Base-by-base conservation (phyloP, 2,329 filamentous ascomycete species). In the Hypoxylon sp. region DNA sequence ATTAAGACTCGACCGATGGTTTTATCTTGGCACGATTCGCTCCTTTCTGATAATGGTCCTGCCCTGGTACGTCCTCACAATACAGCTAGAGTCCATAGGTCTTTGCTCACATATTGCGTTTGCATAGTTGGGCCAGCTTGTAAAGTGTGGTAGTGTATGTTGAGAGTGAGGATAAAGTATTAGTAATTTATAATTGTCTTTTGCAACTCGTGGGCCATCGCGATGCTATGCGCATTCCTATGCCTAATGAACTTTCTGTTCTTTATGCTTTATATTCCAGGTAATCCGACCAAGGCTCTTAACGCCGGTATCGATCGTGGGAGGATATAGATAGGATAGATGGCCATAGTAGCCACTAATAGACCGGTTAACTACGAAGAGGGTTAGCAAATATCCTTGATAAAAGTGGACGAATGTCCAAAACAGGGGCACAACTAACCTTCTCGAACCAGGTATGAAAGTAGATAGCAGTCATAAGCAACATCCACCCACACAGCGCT, bases 391-490 rank as follows among this genome's bases (percentile, higher is more conserved):
- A 10, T n/a, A 31, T 19, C 17, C 2, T 44, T 17, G 1, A 9
- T 29, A 5, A 39, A 19, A 57, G 44, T 22, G 26, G 5, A 1
- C 4, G 2, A 11, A 44, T 22, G 6, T 22, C 17, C 17, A 51
- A 26, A 24, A 4, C 8, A 22, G 2, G 3, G n/a, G 0, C 3
- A 17, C n/a, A 44, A 78, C 85, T 76, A 75, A 92, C 91, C 91
- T 98, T 99, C 84, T 99, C 96, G 75, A 97, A 91, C 94, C 95
- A 98, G 0, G 96, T 99, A 80, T 99, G 96, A 77, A 99, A 99
- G 85, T 95, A 99, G 42, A 97, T 94, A 2, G 94, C 94, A 44
- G 96, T 99, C 96, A 99, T 99, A 68, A 98, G 85, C 78, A 99
- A 81, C 96, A 99, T 99, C 93, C 96, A 98, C 84, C 91, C 88